Evolutionary conservation across 208 protist genomes (phyloP), one percentile per base, ranked within the genome.

Genomic region (Willaertia magna): DNA sequence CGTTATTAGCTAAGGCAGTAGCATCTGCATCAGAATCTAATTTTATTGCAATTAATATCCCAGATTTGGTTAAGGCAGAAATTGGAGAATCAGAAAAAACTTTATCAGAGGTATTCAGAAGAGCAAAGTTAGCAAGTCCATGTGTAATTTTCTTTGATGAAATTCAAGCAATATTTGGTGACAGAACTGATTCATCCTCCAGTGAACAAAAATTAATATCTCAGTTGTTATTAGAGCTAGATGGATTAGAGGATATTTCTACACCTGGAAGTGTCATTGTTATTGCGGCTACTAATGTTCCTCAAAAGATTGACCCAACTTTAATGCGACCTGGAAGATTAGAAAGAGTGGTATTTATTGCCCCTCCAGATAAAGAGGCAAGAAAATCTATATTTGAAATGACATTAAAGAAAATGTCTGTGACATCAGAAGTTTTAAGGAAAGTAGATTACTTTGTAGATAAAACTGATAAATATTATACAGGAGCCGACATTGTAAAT

Each of bases 131-230:
- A 39, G 91, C 92, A 81, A 90, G 91, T 20, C 96, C 96, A 26
- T 95, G 93, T 88, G 92, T 98, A 85, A 91, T 98, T 22, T 98
- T 98, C 89, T 95, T 97, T 90, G 96, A 98, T 87, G 96, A 98
- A 87, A 93, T 98, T 30, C 95, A 98, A 87, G 93, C 96, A 30
- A 86, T 98, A 47, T 94, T 94, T 49, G 91, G 89, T 6, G 86
- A 88, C 26, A 88, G 94, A 6, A 84, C 39, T 26, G 12, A 22
- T 26, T 16, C 22, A 3, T 40, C 14, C 4, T 18, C 18, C 14
- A 20, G 40, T 4, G 30, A 59, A 61, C 9, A 74, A 74, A 26
- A 55, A 26, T 47, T 84, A n/a, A 47, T 84, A 26, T 84, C 79
- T 18, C 79, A 84, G 26, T 34, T 84, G 1, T 34, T 84, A 0